Base-by-base conservation (phyloP, 306 rosid genomes). In the Glycine latifolia region DNA sequence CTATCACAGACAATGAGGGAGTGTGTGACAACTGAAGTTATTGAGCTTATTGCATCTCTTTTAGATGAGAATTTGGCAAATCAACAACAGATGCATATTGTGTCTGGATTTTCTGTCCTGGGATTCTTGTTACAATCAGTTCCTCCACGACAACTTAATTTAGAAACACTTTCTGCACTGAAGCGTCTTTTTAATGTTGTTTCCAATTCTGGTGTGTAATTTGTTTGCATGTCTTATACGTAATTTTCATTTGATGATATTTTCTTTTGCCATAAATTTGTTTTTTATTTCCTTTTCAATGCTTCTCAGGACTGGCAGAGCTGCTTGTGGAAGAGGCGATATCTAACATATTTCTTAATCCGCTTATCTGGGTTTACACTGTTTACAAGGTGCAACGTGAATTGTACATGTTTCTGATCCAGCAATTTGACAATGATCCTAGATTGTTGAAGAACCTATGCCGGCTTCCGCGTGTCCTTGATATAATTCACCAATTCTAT, bases 41-140 rank as follows among this genome's bases (percentile, higher is more conserved):
- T 95, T 83, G 95, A 95, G 88, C 91, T 95, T 66, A 91, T 95
- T 72, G 98, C 98, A 71, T 91, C 94, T 78, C 94, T 93, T 67
- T 88, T 95, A 46, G 99, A 95, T 77, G 99, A 95, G 76, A 95
- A 93, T 86, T 73, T 90, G 66, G 93, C 96, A 78, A 95, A 93
- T 87, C 99, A 93, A 74, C 99, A 95, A 72, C 99, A 95, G 84
- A 95, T 95, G 99, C 94, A 91, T 92, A 90, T 95, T 79, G 96
- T 93, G 58, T 93, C 96, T 75, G 99, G 99, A 79, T 95, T 95
- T 88, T 89, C 98, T 73, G 89, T 95, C 77, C 86, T 95, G 86
- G 99, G 99, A 75, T 95, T 93, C 82, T 84, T 95, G 86, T 90
- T 95, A 88, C 99, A 93, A 76, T 93, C 99, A 10, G 93, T 93